These are phyloP conservation scores for Vitis labrusca DNA, from an alignment of 164 flowering plant species.

Conservation along the genomic window DNA sequence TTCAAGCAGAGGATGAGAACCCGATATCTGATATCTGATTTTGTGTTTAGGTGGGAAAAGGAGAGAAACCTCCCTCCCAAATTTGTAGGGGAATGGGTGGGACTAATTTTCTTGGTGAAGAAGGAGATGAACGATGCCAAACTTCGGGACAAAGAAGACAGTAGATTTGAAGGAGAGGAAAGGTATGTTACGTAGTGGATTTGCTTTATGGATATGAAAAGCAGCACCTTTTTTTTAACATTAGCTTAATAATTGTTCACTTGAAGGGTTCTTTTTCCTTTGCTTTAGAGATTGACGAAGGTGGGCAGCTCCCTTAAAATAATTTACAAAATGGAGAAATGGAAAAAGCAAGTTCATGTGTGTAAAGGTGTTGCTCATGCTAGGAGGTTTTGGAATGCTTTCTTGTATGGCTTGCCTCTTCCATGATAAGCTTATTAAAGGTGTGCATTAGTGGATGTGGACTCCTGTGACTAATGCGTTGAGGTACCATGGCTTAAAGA, in stretches of 20 bases:
- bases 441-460: too few relatives aligned
- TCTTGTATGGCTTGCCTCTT: too few relatives aligned
- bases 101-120: conserved; percentile 21
- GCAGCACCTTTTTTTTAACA: neutral
- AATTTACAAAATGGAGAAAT: too few relatives aligned
- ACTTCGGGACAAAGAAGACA: conserved; percentile 27
- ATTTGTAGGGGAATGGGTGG: conserved; percentile 18
- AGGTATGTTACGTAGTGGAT: conserved; percentile 35
- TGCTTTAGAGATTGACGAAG: conserved; percentile 9
- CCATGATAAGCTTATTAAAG: too few relatives aligned
- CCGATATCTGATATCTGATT: too few relatives aligned
- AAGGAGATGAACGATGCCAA: conserved; percentile 33
- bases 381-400: too few relatives aligned
- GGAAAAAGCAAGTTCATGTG: too few relatives aligned
- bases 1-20: too few relatives aligned
- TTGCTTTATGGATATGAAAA: conserved; percentile 25
- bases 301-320: neutral
- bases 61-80: neutral
- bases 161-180: conserved; percentile 31
- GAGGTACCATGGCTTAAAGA: too few relatives aligned
- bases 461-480: too few relatives aligned
- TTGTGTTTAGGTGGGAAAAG: neutral
- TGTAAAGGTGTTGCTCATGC: too few relatives aligned
- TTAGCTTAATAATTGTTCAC: conserved; percentile 16
- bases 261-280: conserved; percentile 11